Percentiles rank a stretch among this genome's conserved stretches.
Evolutionary conservation across 1,284 basidiomycete genomes (phyloP).

Genomic region (Neotropicomus parvogracilis): DNA sequence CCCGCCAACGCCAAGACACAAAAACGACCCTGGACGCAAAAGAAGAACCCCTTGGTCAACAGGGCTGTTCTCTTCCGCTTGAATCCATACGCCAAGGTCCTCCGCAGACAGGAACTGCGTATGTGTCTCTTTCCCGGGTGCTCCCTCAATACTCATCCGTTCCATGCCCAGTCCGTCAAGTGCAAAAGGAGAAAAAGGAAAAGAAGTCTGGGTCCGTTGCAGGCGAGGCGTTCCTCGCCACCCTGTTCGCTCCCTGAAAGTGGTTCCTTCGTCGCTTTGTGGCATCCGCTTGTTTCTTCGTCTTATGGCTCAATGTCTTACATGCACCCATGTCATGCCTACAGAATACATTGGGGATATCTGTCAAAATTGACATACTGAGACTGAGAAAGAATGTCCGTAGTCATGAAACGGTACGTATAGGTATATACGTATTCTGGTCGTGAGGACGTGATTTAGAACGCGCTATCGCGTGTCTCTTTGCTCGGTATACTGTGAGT

Average conservation of each 20-base stretch:
- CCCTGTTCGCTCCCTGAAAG: slow-evolving; percentile 81
- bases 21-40: slow-evolving; percentile 97
- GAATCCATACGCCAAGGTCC: slow-evolving; percentile 98
- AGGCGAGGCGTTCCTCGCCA: slow-evolving; percentile 84
- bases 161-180: slow-evolving; percentile 61
- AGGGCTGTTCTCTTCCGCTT: slow-evolving; percentile 96
- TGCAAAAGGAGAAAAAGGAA: slow-evolving; percentile 62
- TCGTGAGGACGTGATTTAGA: background rate
- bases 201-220: slow-evolving; percentile 67
- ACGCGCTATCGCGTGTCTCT: background rate
- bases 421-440: no score
- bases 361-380: background rate
- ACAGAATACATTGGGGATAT: slow-evolving; percentile 12
- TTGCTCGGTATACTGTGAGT: no score
- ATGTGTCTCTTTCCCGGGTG: slow-evolving; percentile 36
- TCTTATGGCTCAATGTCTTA: slow-evolving; percentile 13
- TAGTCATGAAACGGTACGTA: background rate
- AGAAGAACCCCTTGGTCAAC: slow-evolving; percentile 99
- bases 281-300: slow-evolving; percentile 7
- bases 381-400: no score
- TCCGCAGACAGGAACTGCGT: slow-evolving; percentile 86
- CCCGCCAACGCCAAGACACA: slow-evolving; percentile 76
- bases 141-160: slow-evolving; percentile 1
- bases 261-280: background rate
- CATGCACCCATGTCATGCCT: slow-evolving; percentile 19